Evolutionary conservation across 768 basidiomycete genomes (phyloP).

Genomic region (Hypholoma fasciculare): DNA sequence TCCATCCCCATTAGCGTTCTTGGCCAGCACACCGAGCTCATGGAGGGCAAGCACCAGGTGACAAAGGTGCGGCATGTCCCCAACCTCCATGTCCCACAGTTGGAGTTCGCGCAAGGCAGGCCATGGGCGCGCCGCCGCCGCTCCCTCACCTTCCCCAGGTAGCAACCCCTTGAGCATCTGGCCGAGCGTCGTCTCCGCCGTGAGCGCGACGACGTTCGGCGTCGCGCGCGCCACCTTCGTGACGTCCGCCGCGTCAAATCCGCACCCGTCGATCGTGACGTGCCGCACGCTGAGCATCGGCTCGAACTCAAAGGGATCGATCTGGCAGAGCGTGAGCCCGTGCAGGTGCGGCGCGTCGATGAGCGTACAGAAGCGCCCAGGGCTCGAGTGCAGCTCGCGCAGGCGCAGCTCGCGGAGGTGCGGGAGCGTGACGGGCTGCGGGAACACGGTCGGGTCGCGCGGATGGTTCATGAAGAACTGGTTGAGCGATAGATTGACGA

Average conservation of each 20-base stretch:
- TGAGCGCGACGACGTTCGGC: slow-evolving; percentile 32
- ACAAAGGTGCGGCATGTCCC: slow-evolving; percentile 32
- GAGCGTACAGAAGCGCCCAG: slow-evolving; percentile 34
- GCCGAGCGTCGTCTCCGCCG: slow-evolving; percentile 30
- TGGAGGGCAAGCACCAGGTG: slow-evolving; percentile 28
- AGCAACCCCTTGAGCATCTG: slow-evolving; percentile 29
- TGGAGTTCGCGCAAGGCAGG: slow-evolving; percentile 32
- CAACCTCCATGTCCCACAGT: slow-evolving; percentile 29
- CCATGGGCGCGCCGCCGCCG: slow-evolving; percentile 24
- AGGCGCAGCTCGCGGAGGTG: slow-evolving; percentile 41
- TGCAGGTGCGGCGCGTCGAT: slow-evolving; percentile 36
- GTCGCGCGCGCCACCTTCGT: slow-evolving; percentile 32
- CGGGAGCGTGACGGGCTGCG: slow-evolving; percentile 31
- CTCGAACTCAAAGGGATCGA: slow-evolving; percentile 34
- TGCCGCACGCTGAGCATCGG: slow-evolving; percentile 32
- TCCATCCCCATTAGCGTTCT: background rate
- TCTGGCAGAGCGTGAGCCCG: slow-evolving; percentile 31
- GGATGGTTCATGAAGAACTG: slow-evolving; percentile 36
- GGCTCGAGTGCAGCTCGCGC: slow-evolving; percentile 32
- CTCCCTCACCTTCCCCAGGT: slow-evolving; percentile 9
- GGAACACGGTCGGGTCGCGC: slow-evolving; percentile 27
- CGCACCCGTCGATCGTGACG: slow-evolving; percentile 33
- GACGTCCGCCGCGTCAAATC: slow-evolving; percentile 31
- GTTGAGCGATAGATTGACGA: slow-evolving; percentile 42
- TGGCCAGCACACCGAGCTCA: background rate